Evolutionary conservation across 768 basidiomycete species (phyloP).

Genomic region (Termitomyces sp.): DNA sequence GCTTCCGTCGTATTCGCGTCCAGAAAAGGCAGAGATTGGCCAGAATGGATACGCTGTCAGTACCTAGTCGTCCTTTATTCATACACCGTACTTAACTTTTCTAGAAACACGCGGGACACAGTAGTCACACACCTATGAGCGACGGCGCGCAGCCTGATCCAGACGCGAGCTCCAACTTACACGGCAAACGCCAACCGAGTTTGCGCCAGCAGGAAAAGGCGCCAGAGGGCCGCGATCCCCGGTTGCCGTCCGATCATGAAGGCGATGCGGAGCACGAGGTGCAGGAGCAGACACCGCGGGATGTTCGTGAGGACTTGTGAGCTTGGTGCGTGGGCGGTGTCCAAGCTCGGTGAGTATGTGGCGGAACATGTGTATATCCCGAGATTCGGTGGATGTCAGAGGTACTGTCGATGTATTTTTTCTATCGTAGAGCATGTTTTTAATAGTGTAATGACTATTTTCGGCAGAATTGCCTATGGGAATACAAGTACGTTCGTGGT

Average conservation of each 20-base stretch:
- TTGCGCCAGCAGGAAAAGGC: constrained; percentile 71
- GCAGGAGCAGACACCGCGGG: too few species aligned
- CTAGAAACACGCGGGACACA: neutral
- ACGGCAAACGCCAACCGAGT: constrained; percentile 21
- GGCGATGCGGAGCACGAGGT: too few species aligned
- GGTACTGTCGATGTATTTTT: too few species aligned
- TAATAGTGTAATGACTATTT: too few species aligned
- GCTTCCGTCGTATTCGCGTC: constrained; percentile 55
- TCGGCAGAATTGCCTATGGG: too few species aligned
- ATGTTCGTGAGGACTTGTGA: too few species aligned
- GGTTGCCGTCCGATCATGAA: neutral
- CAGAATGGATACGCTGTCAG: constrained; percentile 62
- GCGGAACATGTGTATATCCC: too few species aligned
- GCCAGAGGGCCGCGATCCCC: constrained; percentile 24
- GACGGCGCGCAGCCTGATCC: constrained; percentile 19
- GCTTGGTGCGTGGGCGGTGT: too few species aligned
- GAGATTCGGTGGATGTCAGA: too few species aligned
- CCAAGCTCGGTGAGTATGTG: too few species aligned
- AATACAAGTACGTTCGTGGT: too few species aligned
- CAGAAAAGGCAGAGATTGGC: constrained; percentile 32
- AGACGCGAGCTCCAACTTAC: constrained; percentile 7
- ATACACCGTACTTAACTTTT: neutral
- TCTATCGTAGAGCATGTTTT: too few species aligned
- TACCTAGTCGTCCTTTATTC: constrained; percentile 8
- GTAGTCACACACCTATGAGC: neutral